Base-by-base conservation (phyloP, 169 alveolate species). In the Theileria parva region DNA sequence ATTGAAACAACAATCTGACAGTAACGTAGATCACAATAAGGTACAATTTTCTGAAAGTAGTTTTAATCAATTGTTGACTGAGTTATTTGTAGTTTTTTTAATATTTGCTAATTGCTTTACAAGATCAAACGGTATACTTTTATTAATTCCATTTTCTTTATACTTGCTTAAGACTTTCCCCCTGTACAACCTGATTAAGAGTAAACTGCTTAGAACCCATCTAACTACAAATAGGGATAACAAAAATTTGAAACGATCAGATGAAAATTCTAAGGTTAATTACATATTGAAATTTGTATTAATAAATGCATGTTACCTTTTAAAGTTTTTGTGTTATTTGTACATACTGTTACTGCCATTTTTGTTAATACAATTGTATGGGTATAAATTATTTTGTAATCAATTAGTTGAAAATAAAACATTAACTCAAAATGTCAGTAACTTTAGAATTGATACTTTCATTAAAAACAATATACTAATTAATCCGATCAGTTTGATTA, bases 71-170 rank as follows among this genome's bases (percentile, higher is more conserved):
- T 55, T 57, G 2, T 13, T 57, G 8, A 57, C 15, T 19, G 66
- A 57, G 66, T 25, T 57, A 13, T 3, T 57, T 57, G 86, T 85
- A 11, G 81, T 84, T 28, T 57, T 32, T 2, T 70, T 84, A 17
- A 74, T 84, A 27, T 65, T 77, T 76, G 17, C 69, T 23, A 59
- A 66, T 17, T 66, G 81, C 9, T 32, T 77, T 6, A 73, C 86
- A 65, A 67, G 95, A 25, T 91, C 95, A 0, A 91, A 91, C 50
- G 93, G 93, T 0, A 74, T 86, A 27, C 63, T 91, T n/a, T 63
- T 87, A 23, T 74, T 87, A 63, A 67, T 85, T 21, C 95, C 95
- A 9, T 88, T 91, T 61, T 87, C 88, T 60, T 79, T 91, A 50
- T 86, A 72, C 74, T 79, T 69, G 23, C 34, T 91, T 9, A 21